Conservation (phyloP, 2,329 filamentous ascomycete genomes). For the Neofusicoccum cordaticola region DNA sequence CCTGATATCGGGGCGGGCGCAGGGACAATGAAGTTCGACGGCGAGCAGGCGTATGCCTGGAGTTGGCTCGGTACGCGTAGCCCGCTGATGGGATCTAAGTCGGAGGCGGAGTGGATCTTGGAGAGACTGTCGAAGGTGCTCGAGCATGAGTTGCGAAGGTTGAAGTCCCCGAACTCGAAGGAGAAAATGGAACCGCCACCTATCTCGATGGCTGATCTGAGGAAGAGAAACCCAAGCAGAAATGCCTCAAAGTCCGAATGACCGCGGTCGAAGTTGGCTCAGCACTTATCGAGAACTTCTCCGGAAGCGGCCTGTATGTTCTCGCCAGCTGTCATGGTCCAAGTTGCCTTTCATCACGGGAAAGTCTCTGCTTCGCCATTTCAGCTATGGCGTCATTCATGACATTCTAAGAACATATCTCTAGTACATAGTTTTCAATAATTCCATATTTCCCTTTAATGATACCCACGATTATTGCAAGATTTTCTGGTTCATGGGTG, state of each 20-base stretch:
- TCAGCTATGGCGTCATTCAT: too few species aligned
- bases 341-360: too few species aligned
- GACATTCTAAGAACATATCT: too few species aligned
- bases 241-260: not conserved
- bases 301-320: too few species aligned
- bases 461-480: too few species aligned
- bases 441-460: too few species aligned
- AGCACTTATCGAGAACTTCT: too few species aligned
- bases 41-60: constrained; percentile 58
- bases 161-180: constrained; percentile 25
- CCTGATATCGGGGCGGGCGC: constrained; percentile 15
- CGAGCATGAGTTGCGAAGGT: constrained; percentile 37
- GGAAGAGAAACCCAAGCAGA: not conserved
- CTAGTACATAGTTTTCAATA: too few species aligned
- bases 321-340: too few species aligned
- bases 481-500: too few species aligned
- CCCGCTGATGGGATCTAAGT: constrained; percentile 66
- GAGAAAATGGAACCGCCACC: constrained; percentile 27
- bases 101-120: constrained; percentile 71
- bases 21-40: constrained; percentile 20
- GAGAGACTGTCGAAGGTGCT: constrained; percentile 61
- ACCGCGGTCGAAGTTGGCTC: too few species aligned
- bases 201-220: constrained; percentile 32
- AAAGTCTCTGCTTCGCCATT: too few species aligned
- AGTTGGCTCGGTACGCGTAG: constrained; percentile 70